Evolutionary conservation across 1,284 basidiomycete genomes (phyloP).

Genomic region (Malassezia nana): DNA sequence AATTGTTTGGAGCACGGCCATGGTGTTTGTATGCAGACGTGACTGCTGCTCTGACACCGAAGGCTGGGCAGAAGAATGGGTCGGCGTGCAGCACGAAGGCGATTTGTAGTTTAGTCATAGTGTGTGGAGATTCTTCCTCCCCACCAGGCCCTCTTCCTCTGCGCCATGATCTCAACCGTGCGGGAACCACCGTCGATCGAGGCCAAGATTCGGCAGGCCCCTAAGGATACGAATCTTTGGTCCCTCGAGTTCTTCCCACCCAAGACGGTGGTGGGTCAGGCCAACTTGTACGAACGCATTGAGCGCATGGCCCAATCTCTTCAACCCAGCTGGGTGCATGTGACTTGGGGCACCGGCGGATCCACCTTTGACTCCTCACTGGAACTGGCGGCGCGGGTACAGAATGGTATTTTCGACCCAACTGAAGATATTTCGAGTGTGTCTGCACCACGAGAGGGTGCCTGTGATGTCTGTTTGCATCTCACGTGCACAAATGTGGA

Average conservation of each 20-base stretch:
- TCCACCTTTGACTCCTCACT: conserved; percentile 77
- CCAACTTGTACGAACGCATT: conserved; percentile 48
- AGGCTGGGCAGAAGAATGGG: conserved; percentile 31
- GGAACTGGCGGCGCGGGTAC: conserved; percentile 56
- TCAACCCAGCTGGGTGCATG: conserved; percentile 52
- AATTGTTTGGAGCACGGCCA: conserved; percentile 38
- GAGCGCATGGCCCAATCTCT: conserved; percentile 60
- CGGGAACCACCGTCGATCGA: conserved; percentile 5
- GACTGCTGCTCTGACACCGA: conserved; percentile 31
- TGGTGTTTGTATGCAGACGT: conserved; percentile 38
- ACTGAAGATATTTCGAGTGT: conserved; percentile 15
- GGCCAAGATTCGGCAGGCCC: conserved; percentile 10
- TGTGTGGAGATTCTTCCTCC: not conserved
- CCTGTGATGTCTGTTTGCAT: conserved; percentile 82
- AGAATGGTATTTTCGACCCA: conserved; percentile 32
- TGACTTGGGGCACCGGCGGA: conserved; percentile 97
- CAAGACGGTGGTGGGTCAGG: conserved; percentile 79
- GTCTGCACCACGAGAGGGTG: conserved; percentile 56
- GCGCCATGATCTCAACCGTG: not conserved
- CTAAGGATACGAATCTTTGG: conserved; percentile 25
- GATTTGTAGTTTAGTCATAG: conserved; percentile 14
- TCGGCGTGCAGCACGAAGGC: conserved; percentile 33
- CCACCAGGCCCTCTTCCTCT: too few species aligned
- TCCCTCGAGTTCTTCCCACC: conserved; percentile 92
- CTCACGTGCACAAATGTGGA: conserved; percentile 93